Evolutionary conservation across 2,329 filamentous ascomycete genomes (phyloP).

Genomic region (Fusarium equiseti): DNA sequence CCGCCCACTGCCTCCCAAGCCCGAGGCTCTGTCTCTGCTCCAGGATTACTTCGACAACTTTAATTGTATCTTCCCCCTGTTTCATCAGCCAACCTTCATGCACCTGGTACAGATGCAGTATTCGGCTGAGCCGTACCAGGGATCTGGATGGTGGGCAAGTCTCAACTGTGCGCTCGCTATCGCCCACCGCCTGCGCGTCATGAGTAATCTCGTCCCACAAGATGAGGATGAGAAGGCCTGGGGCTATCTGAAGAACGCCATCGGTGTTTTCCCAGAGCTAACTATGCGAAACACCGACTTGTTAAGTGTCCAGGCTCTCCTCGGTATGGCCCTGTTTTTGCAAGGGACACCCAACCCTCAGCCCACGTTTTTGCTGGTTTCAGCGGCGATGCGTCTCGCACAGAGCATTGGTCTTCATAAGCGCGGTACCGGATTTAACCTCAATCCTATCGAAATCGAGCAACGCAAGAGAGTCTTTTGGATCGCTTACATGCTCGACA

Average conservation of each 20-base stretch:
- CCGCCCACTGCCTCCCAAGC: constrained; percentile 83
- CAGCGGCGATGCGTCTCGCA: constrained; percentile 88
- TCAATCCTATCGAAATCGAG: constrained; percentile 94
- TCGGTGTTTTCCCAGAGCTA: constrained; percentile 91
- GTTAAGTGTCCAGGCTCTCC: constrained; percentile 90
- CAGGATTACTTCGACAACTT: constrained; percentile 98
- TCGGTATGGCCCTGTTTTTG: constrained; percentile 94
- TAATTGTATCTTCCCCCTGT: constrained; percentile 98
- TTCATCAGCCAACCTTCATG: constrained; percentile 98
- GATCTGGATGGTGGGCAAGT: constrained; percentile 98
- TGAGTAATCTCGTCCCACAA: constrained; percentile 91
- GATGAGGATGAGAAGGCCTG: constrained; percentile 96
- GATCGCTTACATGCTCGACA: constrained; percentile 75
- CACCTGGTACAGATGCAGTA: constrained; percentile 95
- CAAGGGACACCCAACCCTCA: constrained; percentile 98
- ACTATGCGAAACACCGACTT: constrained; percentile 97
- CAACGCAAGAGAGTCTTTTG: constrained; percentile 79
- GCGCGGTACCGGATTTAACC: constrained; percentile 88
- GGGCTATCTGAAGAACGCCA: constrained; percentile 95
- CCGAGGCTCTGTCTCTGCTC: constrained; percentile 87
- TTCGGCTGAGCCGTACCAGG: constrained; percentile 90
- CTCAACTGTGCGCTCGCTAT: constrained; percentile 95
- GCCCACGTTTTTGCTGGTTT: constrained; percentile 89
- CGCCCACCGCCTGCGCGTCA: constrained; percentile 89
- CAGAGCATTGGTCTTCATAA: constrained; percentile 98